Percentiles rank a stretch among this genome's conserved stretches.
phyloP scores from a whole-genome alignment of 441 rosid species.

The Euphorbia celastroides region DNA sequence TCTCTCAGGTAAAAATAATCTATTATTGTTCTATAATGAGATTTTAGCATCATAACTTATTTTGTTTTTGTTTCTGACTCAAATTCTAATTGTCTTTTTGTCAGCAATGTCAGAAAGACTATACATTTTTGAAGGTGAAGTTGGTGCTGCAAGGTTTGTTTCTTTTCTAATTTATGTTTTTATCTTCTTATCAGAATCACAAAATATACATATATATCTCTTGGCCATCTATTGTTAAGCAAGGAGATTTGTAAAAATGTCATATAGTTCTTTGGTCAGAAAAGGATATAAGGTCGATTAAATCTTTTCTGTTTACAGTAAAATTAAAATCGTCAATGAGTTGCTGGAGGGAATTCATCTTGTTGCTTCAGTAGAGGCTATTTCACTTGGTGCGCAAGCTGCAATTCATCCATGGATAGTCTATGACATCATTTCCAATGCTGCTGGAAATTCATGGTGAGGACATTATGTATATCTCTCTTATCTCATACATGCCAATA shows the following conservation, averaged over 20 bases:
- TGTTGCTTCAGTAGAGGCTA: conserved; percentile 86
- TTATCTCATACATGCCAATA: conserved; percentile 7
- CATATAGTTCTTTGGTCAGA: background rate
- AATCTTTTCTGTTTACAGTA: conserved; percentile 40
- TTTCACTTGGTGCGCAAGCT: conserved; percentile 64
- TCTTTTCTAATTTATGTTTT: conserved; percentile 6
- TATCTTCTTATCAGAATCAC: background rate
- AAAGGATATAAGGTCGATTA: conserved; percentile 5
- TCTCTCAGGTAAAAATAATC: conserved; percentile 59
- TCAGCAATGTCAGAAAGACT: conserved; percentile 78
- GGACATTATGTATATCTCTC: conserved; percentile 15
- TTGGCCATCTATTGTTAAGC: no score
- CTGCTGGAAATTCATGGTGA: conserved; percentile 98
- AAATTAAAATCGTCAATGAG: conserved; percentile 71
- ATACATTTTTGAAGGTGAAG: conserved; percentile 70
- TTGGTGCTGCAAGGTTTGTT: conserved; percentile 80
- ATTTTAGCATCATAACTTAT: conserved; percentile 8
- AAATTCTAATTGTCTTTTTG: conserved; percentile 21
- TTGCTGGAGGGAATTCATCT: conserved; percentile 89
- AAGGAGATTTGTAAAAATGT: no score
- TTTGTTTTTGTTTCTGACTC: conserved; percentile 8
- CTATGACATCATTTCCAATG: conserved; percentile 89
- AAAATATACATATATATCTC: no score
- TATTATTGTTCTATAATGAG: conserved; percentile 8
- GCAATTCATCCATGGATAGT: conserved; percentile 91